phyloP scores from a whole-genome alignment of 495 filamentous ascomycete species.

The Penicillium turbatum region DNA sequence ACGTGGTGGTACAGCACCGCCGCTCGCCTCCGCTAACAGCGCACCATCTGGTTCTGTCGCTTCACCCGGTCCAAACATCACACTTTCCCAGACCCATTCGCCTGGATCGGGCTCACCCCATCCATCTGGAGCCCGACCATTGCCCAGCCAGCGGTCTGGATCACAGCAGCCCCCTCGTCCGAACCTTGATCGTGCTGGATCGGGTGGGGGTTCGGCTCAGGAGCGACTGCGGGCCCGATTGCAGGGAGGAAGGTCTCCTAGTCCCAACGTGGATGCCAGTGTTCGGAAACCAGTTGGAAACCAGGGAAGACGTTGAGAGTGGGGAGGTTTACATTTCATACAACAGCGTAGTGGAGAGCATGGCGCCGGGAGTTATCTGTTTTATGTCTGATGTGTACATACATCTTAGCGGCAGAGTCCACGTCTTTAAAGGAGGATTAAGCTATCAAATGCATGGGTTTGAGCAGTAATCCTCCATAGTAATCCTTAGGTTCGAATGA shows the following conservation, averaged over 20 bases:
- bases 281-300: constrained; percentile 36
- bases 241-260: constrained; percentile 50
- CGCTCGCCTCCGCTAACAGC: constrained; percentile 20
- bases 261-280: constrained; percentile 36
- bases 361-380: constrained; percentile 22
- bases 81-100: constrained; percentile 14
- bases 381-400: not conserved
- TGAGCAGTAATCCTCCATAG: too few relatives aligned
- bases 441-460: too few relatives aligned
- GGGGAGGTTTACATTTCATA: constrained; percentile 13
- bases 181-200: constrained; percentile 44
- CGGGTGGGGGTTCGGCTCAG: constrained; percentile 49
- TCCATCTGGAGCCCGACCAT: constrained; percentile 48
- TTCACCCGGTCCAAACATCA: constrained; percentile 13
- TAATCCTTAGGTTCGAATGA: too few relatives aligned
- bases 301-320: constrained; percentile 15
- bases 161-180: constrained; percentile 59
- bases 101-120: constrained; percentile 26
- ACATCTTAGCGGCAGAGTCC: not conserved
- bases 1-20: constrained; percentile 25
- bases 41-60: constrained; percentile 20
- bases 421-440: not conserved
- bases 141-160: constrained; percentile 66
- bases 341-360: constrained; percentile 11
- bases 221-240: constrained; percentile 64